Conservation (phyloP, 768 basidiomycete species). For the Lyophyllum semitale region DNA sequence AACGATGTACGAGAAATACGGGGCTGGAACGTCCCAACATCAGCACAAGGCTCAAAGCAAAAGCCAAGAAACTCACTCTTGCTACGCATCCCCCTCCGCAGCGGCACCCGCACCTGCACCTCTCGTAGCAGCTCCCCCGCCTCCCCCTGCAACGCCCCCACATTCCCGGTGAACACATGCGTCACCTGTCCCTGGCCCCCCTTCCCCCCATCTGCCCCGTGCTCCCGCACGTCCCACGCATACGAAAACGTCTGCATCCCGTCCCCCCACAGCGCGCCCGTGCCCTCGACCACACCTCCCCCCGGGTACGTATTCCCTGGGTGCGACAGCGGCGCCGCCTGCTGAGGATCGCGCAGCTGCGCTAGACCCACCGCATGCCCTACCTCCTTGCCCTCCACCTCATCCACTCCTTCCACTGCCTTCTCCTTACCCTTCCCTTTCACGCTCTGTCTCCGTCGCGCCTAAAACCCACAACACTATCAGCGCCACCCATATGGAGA, state of each 20-base stretch:
- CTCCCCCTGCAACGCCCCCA: slow-evolving; percentile 36
- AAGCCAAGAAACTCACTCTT: slow-evolving; percentile 17
- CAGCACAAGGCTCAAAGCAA: not conserved
- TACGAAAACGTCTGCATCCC: slow-evolving; percentile 38
- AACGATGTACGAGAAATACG: slow-evolving; percentile 8
- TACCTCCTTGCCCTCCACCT: not conserved
- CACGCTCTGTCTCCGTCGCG: not conserved
- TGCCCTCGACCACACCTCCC: slow-evolving; percentile 9
- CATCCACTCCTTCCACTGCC: not conserved
- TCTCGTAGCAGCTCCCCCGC: slow-evolving; percentile 37
- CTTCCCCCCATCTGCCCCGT: not conserved
- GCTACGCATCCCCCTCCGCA: slow-evolving; percentile 30
- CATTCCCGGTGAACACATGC: slow-evolving; percentile 55
- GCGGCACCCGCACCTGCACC: slow-evolving; percentile 39
- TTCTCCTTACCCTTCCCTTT: not conserved
- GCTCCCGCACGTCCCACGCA: slow-evolving; percentile 13
- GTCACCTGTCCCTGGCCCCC: slow-evolving; percentile 24
- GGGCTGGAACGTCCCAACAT: not conserved
- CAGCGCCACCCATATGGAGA: not conserved
- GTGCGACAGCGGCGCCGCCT: slow-evolving; percentile 28
- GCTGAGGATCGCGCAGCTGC: slow-evolving; percentile 36
- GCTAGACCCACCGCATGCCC: slow-evolving; percentile 30
- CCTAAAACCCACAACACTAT: not conserved
- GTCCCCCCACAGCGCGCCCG: slow-evolving; percentile 24
- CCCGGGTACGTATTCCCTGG: slow-evolving; percentile 32